Evolutionary conservation across 305 asterid genomes (phyloP).

Genomic region (Fraxinus platypoda): DNA sequence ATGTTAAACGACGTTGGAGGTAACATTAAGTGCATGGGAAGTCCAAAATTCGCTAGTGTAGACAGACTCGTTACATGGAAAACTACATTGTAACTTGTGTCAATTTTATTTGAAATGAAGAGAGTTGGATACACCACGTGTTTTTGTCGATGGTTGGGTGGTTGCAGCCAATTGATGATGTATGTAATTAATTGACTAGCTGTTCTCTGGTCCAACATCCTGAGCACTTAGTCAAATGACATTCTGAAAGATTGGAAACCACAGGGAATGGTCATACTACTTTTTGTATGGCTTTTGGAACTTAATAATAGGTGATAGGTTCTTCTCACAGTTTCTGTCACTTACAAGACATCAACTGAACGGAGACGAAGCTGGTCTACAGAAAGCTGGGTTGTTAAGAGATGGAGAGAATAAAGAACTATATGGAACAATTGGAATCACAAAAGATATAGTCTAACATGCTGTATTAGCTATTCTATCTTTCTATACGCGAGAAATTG

Average conservation of each 20-base stretch:
- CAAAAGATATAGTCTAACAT: not conserved
- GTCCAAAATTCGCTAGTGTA: not conserved
- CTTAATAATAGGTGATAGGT: conserved; percentile 1
- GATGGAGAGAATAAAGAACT: not conserved
- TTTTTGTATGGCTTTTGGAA: not conserved
- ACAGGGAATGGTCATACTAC: not conserved
- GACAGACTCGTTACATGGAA: conserved; percentile 12
- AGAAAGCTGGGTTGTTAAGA: not conserved
- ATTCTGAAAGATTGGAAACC: not conserved
- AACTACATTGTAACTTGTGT: conserved; percentile 1
- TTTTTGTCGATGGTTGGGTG: not conserved
- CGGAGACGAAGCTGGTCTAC: not conserved
- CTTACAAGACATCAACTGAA: not conserved
- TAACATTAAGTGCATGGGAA: not conserved
- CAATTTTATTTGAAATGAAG: conserved; percentile 6
- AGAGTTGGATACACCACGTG: not conserved
- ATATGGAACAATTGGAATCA: not conserved
- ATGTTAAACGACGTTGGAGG: not conserved
- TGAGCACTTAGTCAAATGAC: conserved; percentile 16
- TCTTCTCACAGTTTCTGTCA: not conserved
- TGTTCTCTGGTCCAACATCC: conserved; percentile 11
- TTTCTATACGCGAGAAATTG: not conserved
- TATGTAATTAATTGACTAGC: conserved; percentile 1
- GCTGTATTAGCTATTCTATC: not conserved
- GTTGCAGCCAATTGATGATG: not conserved